Percentiles rank a stretch among this genome's conserved stretches.
Conservation (phyloP, 306 rosid species). For the Citrullus colocynthis region DNA sequence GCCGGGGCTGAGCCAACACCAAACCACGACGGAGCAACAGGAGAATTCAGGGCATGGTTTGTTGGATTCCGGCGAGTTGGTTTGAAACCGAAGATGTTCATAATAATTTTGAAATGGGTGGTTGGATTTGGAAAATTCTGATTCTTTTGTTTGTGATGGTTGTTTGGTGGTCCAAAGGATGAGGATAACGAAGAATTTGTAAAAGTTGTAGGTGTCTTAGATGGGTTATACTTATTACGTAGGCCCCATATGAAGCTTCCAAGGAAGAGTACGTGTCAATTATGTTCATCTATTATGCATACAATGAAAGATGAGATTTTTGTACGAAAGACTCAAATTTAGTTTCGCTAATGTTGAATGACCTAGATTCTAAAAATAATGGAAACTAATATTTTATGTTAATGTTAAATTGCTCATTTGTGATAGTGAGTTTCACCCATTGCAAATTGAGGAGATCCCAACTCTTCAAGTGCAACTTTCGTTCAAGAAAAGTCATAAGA, state of each 20-base stretch:
- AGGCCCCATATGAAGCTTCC: neutral
- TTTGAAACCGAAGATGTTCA: neutral
- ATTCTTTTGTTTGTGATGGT: neutral
- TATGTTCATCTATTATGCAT: no score
- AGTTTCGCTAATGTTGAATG: no score
- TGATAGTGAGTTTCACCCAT: no score
- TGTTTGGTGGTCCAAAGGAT: neutral
- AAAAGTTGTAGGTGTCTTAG: neutral
- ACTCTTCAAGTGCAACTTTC: no score
- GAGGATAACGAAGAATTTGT: constrained; percentile 3
- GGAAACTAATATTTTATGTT: no score
- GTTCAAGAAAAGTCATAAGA: no score
- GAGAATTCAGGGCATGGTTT: constrained; percentile 19
- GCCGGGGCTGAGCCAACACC: constrained; percentile 7
- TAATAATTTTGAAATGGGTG: neutral
- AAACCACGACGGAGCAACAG: constrained; percentile 1
- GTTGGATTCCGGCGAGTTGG: neutral
- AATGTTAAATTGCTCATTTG: no score
- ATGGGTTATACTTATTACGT: neutral
- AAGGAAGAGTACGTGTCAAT: no score
- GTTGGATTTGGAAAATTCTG: neutral
- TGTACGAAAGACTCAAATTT: no score
- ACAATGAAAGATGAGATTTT: no score
- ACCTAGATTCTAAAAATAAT: no score
- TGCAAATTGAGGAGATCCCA: no score